Evolutionary conservation across 2,329 filamentous ascomycete species (phyloP).

Genomic region (Karstenula rhodostoma): DNA sequence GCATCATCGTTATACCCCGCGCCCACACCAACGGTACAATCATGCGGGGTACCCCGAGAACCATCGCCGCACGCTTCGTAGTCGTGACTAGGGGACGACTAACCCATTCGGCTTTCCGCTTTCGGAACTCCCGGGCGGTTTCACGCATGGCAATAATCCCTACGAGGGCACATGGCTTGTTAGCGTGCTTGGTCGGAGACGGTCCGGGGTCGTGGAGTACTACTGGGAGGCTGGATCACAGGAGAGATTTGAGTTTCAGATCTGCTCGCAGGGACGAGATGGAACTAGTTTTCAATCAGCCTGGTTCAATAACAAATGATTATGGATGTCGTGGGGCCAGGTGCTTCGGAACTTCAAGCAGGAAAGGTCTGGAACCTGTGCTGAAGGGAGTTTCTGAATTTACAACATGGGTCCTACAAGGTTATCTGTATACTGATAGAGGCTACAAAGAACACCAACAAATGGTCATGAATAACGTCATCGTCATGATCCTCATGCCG

Average conservation of each 20-base stretch:
- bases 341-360: neutral
- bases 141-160: neutral
- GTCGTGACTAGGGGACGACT: neutral
- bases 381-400: neutral
- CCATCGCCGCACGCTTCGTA: neutral
- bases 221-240: neutral
- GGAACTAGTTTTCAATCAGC: neutral
- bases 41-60: conserved; percentile 17
- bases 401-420: neutral
- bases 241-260: neutral
- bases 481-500: neutral
- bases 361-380: neutral
- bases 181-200: neutral
- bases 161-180: neutral
- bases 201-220: neutral
- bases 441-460: neutral
- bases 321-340: neutral
- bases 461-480: neutral
- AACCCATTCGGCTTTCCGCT: neutral
- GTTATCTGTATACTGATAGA: neutral
- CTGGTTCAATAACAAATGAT: neutral
- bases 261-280: neutral
- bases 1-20: conserved; percentile 14
- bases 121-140: neutral
- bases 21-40: conserved; percentile 13